These are phyloP conservation scores for Trichodelitschia bisporula DNA, from an alignment of 495 filamentous ascomycete genomes.

Conservation along the genomic window DNA sequence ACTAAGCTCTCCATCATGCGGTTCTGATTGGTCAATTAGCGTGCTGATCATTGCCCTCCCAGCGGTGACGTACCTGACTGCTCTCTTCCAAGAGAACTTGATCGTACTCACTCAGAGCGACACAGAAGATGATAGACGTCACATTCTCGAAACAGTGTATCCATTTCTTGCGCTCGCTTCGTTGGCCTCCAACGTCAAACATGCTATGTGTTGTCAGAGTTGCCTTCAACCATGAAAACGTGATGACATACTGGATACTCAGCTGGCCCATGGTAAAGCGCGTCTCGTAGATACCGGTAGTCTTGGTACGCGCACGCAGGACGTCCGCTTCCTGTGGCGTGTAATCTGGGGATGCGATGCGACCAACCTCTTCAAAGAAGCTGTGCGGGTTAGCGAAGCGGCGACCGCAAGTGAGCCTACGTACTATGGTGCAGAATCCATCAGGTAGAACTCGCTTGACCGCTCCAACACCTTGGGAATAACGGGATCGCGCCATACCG, in stretches of 20 bases:
- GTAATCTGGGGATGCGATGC: slow-evolving; percentile 70
- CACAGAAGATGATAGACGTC: slow-evolving; percentile 99
- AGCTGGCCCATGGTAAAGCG: slow-evolving; percentile 93
- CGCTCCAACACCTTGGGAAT: slow-evolving; percentile 71
- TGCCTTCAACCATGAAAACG: not conserved
- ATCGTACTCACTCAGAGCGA: slow-evolving; percentile 94
- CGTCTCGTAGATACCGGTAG: slow-evolving; percentile 98
- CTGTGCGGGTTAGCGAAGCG: no score
- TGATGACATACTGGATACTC: slow-evolving; percentile 76
- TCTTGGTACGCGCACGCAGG: slow-evolving; percentile 85
- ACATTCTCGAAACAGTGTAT: slow-evolving; percentile 99
- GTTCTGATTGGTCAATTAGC: slow-evolving; percentile 31
- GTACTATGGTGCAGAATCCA: slow-evolving; percentile 98
- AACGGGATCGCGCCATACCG: slow-evolving; percentile 74
- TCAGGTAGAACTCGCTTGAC: slow-evolving; percentile 93
- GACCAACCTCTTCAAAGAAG: slow-evolving; percentile 79
- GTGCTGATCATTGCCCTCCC: slow-evolving; percentile 3
- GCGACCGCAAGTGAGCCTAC: slow-evolving; percentile 16
- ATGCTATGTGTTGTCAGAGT: slow-evolving; percentile 31
- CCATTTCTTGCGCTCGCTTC: slow-evolving; percentile 98
- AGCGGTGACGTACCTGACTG: slow-evolving; percentile 44
- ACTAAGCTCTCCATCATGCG: slow-evolving; percentile 97
- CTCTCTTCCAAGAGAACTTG: slow-evolving; percentile 91
- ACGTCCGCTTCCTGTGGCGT: slow-evolving; percentile 84
- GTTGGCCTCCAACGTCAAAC: slow-evolving; percentile 95